These are phyloP conservation scores for Sugiyamaella castrensis DNA, from an alignment of 1,139 yeast genomes.

Conservation along the genomic window DNA sequence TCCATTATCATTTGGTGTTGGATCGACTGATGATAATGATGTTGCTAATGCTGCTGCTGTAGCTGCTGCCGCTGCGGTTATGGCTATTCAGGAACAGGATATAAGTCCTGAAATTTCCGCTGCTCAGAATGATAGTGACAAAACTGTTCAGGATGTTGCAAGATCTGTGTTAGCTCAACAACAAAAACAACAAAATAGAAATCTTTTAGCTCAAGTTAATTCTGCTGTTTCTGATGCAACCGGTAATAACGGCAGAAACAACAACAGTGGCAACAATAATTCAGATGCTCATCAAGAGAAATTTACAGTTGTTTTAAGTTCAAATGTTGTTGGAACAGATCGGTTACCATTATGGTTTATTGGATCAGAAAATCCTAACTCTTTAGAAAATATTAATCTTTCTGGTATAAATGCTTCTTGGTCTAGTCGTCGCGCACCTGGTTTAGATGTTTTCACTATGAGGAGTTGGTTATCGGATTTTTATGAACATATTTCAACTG, in stretches of 20 bases:
- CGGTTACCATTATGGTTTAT: constrained; percentile 14
- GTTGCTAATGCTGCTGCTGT: constrained; percentile 10
- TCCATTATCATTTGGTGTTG: background rate
- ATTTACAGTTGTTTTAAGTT: constrained; percentile 12
- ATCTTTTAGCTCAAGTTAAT: background rate
- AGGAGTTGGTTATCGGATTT: constrained; percentile 15
- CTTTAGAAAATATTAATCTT: constrained; percentile 13
- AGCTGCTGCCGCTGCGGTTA: constrained; percentile 6
- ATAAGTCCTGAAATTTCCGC: constrained; percentile 7
- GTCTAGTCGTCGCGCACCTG: constrained; percentile 11
- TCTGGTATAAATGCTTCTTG: constrained; percentile 12
- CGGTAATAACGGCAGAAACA: background rate
- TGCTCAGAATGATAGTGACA: background rate
- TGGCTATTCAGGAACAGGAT: constrained; percentile 6
- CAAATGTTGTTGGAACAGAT: constrained; percentile 13
- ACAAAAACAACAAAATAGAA: background rate
- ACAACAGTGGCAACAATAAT: background rate
- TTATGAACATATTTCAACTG: constrained; percentile 4
- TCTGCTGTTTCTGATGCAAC: background rate
- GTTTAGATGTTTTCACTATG: constrained; percentile 13
- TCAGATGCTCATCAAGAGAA: constrained; percentile 7
- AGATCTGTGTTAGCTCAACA: constrained; percentile 12
- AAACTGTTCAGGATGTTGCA: constrained; percentile 15
- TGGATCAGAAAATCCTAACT: constrained; percentile 11
- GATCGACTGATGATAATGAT: background rate